These are phyloP conservation scores for Colletotrichum sp. DNA, from an alignment of 2,329 filamentous ascomycete species.

Conservation along the genomic window DNA sequence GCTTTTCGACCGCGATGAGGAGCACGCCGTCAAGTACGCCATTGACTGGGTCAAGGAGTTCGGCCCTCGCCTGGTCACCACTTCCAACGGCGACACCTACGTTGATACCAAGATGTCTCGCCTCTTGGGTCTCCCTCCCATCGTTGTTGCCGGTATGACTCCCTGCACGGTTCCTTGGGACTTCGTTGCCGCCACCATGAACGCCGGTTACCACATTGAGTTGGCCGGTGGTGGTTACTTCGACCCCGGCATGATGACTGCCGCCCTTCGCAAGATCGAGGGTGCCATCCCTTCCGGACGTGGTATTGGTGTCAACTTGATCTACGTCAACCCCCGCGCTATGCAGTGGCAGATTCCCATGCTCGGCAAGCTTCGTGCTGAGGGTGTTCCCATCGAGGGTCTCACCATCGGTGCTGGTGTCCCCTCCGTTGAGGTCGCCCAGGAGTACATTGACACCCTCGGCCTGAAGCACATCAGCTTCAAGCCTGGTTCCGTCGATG, in stretches of 20 bases:
- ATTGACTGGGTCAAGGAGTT: constrained; percentile 98
- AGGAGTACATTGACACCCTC: constrained; percentile 92
- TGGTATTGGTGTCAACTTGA: constrained; percentile 88
- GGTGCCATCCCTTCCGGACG: constrained; percentile 82
- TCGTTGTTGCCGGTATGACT: constrained; percentile 95
- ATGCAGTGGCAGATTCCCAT: constrained; percentile 95
- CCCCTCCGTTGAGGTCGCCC: constrained; percentile 89
- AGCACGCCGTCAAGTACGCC: constrained; percentile 93
- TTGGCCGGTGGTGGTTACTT: constrained; percentile 91
- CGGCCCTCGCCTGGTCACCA: constrained; percentile 90
- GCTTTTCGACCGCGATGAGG: constrained; percentile 94
- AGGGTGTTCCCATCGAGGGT: constrained; percentile 90
- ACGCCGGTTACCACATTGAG: constrained; percentile 93
- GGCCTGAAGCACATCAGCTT: constrained; percentile 93
- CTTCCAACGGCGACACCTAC: constrained; percentile 85
- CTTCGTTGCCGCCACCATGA: constrained; percentile 92
- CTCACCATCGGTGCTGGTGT: constrained; percentile 93
- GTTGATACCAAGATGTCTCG: constrained; percentile 97
- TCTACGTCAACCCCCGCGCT: constrained; percentile 87
- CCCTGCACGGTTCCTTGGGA: constrained; percentile 89
- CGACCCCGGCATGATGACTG: constrained; percentile 80
- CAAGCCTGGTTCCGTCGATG: constrained; percentile 89
- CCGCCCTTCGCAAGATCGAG: constrained; percentile 84
- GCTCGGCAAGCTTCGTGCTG: constrained; percentile 77
- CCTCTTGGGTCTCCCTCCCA: constrained; percentile 80